Base-by-base conservation (phyloP, 495 filamentous ascomycete species). In the Penicillium ucsense region DNA sequence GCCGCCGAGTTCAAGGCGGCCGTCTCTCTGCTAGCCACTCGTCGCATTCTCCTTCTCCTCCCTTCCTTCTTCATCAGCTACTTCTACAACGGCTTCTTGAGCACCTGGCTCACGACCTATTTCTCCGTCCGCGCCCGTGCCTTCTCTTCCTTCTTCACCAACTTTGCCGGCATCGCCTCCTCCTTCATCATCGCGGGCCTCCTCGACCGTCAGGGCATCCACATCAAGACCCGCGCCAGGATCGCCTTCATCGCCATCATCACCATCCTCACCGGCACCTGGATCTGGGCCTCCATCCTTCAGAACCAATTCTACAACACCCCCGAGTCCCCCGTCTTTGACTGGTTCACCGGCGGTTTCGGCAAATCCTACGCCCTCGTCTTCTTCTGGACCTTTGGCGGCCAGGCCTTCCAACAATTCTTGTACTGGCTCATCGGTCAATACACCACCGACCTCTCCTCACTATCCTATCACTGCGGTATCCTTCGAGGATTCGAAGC, bases 61-160 rank as follows among this genome's bases (percentile, higher is more conserved):
- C 62, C 62, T 1, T 45, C 62, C 3, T 65, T 65, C 48, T 65
- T 65, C 57, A 65, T 65, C 55, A 65, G 62, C 41, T 65, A 65
- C 45, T 65, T 65, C 55, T 65, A 65, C 52, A 65, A 65, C 48
- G 62, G 54, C 40, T 65, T 65, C 53, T 34, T 54, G 20, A 61
- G 57, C 52, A 65, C 62, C 6, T 65, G 57, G 57, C 44, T 65
- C 41, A 65, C 62, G 27, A 48, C 38, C 43, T 65, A 65, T 54
- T 65, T 65, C 55, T 63, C 60, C 32, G 60, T 65, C 9, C 62
- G 62, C 3, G 53, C 62, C 5, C 62, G 62, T 27, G 62, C 62
- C 2, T 65, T 65, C 52, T 61, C 57, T 0, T 65, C 62, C 0
- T 65, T 65, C 55, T 59, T 65, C 55, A 63, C 62, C 51, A 65